Evolutionary conservation across 2,329 filamentous ascomycete genomes (phyloP).

Genomic region (Diplodia scrobiculata): DNA sequence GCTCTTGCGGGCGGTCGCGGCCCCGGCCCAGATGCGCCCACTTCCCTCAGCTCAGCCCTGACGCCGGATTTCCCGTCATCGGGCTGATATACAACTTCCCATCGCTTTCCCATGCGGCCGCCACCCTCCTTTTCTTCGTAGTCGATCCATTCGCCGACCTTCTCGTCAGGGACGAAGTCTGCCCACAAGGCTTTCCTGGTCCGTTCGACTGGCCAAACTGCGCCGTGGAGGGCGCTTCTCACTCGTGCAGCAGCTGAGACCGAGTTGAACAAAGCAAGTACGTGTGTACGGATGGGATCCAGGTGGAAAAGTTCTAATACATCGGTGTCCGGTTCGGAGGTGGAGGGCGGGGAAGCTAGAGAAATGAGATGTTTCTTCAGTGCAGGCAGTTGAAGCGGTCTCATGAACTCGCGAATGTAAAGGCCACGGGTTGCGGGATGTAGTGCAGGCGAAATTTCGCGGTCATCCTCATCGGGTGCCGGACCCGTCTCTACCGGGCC

Average conservation of each 20-base stretch:
- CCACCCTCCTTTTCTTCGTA: conserved; percentile 59
- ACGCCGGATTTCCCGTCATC: conserved; percentile 39
- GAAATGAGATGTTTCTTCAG: conserved; percentile 69
- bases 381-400: conserved; percentile 69
- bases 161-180: conserved; percentile 82
- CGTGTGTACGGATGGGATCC: conserved; percentile 84
- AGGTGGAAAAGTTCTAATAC: conserved; percentile 72
- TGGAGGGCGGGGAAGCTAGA: conserved; percentile 64
- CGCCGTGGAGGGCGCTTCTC: conserved; percentile 72
- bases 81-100: conserved; percentile 69
- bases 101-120: conserved; percentile 55
- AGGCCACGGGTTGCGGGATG: conserved; percentile 61
- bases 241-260: conserved; percentile 73
- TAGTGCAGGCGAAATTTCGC: conserved; percentile 42
- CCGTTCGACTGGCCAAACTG: conserved; percentile 83
- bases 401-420: conserved; percentile 84
- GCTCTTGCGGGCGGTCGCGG: conserved; percentile 21
- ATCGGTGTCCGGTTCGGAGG: conserved; percentile 53
- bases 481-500: conserved; percentile 24
- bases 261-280: conserved; percentile 72
- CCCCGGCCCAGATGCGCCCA: conserved; percentile 33
- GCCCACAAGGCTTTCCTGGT: conserved; percentile 82
- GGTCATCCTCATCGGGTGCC: conserved; percentile 38
- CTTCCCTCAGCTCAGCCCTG: conserved; percentile 60
- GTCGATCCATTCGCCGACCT: conserved; percentile 72